Percentiles rank a stretch among this genome's conserved stretches.
These are phyloP conservation scores for Pisolithus marmoratus DNA, from an alignment of 768 basidiomycete genomes.

Conservation along the genomic window DNA sequence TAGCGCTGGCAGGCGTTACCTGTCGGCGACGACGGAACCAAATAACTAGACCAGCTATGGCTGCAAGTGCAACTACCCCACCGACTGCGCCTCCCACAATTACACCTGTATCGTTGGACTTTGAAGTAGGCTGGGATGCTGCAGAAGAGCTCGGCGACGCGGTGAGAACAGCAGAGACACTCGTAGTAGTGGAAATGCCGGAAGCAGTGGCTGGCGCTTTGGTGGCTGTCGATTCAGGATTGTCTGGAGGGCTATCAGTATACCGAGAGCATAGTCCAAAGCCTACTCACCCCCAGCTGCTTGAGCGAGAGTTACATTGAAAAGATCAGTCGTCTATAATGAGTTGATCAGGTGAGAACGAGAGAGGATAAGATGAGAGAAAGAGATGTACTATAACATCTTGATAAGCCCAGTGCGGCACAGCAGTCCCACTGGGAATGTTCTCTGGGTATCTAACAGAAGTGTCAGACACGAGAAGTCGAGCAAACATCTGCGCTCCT, in stretches of 20 bases:
- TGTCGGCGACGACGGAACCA: slow-evolving; percentile 34
- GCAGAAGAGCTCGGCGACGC: slow-evolving; percentile 9
- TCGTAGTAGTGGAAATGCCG: slow-evolving; percentile 6
- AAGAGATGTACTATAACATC: slow-evolving; percentile 40
- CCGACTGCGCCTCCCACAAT: slow-evolving; percentile 64
- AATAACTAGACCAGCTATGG: slow-evolving; percentile 33
- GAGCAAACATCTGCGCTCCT: slow-evolving; percentile 13
- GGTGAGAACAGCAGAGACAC: slow-evolving; percentile 6
- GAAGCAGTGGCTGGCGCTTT: slow-evolving; percentile 23
- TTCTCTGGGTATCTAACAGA: slow-evolving; percentile 38
- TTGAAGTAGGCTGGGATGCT: slow-evolving; percentile 2
- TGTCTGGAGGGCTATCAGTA: slow-evolving; percentile 20
- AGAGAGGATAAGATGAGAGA: neutral
- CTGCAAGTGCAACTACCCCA: slow-evolving; percentile 41
- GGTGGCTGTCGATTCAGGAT: slow-evolving; percentile 40
- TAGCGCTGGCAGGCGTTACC: slow-evolving; percentile 5
- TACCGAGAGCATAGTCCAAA: neutral
- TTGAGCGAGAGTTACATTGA: slow-evolving; percentile 37
- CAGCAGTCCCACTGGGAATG: slow-evolving; percentile 43
- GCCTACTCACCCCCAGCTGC: slow-evolving; percentile 17
- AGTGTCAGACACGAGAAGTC: neutral
- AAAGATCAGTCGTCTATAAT: slow-evolving; percentile 31
- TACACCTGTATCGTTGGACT: slow-evolving; percentile 39
- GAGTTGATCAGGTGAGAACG: slow-evolving; percentile 1
- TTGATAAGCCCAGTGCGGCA: slow-evolving; percentile 62